A percentile compares a stretch with the other conserved stretches of the same genome.
Conservation (phyloP, 192 early-diverging fungal species). For the Backusella circina region DNA sequence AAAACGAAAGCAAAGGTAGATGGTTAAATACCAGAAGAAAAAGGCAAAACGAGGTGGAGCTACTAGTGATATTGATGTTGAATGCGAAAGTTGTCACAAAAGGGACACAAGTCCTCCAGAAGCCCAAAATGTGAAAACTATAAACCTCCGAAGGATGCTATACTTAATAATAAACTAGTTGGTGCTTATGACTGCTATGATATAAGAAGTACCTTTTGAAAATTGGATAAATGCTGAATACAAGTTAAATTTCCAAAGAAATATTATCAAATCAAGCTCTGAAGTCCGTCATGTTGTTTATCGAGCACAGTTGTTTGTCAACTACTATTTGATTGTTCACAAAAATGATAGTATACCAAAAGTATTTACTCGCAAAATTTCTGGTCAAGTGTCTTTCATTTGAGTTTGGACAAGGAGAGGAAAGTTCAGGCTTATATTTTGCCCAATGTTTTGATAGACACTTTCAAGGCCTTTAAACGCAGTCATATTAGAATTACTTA, state of each 20-base stretch:
- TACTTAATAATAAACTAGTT: too few species aligned
- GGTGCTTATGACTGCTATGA: too few species aligned
- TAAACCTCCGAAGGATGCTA: too few species aligned
- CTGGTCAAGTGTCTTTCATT: neutral
- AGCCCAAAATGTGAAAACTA: too few species aligned
- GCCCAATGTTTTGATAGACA: neutral
- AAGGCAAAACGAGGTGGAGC: too few species aligned
- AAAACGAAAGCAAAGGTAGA: too few species aligned
- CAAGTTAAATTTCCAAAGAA: neutral
- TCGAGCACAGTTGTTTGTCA: neutral
- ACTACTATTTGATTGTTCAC: neutral
- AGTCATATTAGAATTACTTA: neutral
- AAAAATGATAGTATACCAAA: neutral
- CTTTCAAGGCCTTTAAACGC: neutral
- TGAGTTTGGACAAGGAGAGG: too few species aligned
- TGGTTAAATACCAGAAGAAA: too few species aligned
- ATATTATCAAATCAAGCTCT: neutral
- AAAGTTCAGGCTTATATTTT: too few species aligned
- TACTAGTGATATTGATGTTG: too few species aligned
- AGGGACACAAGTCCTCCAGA: too few species aligned
- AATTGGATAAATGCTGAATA: neutral
- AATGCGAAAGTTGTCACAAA: too few species aligned
- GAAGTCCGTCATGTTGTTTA: neutral
- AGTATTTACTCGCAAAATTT: neutral
- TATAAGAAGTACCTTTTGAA: neutral